These are phyloP conservation scores for Hydrangea macrophylla DNA, from an alignment of 148 eudicot species.

Conservation along the genomic window DNA sequence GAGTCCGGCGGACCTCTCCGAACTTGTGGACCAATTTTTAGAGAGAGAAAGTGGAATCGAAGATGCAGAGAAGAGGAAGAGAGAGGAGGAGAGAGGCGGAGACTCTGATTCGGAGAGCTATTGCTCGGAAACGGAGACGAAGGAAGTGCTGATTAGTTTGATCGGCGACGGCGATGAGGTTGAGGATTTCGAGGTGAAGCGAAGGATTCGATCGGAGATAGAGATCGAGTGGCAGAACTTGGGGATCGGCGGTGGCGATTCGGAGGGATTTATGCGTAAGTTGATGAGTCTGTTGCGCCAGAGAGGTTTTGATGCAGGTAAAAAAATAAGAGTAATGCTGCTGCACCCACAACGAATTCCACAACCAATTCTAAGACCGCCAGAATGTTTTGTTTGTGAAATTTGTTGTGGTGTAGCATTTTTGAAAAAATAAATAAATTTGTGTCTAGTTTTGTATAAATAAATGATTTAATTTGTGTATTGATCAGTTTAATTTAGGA, in stretches of 20 bases:
- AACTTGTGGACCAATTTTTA: constrained; percentile 10
- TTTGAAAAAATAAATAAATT: no score
- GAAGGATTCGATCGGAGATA: background rate
- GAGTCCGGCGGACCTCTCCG: background rate
- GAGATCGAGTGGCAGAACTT: background rate
- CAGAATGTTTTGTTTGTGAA: no score
- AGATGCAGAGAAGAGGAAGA: background rate
- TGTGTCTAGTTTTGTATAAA: no score
- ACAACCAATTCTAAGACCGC: no score
- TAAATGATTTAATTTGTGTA: no score
- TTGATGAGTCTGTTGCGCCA: constrained; percentile 5
- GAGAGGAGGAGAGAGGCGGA: background rate
- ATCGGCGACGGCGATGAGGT: background rate
- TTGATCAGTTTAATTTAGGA: no score
- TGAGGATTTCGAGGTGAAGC: background rate
- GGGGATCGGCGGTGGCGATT: background rate
- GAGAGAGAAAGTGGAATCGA: constrained; percentile 9
- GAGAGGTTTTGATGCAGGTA: constrained; percentile 12
- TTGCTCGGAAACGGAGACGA: background rate
- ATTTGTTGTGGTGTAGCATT: no score
- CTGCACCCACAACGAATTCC: no score
- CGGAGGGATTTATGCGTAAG: constrained; percentile 1
- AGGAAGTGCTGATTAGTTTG: constrained; percentile 6
- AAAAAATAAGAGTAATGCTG: no score
- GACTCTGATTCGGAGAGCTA: background rate